These are phyloP conservation scores for Eimeria falciformis DNA, from an alignment of 169 alveolate species.

Conservation along the genomic window DNA sequence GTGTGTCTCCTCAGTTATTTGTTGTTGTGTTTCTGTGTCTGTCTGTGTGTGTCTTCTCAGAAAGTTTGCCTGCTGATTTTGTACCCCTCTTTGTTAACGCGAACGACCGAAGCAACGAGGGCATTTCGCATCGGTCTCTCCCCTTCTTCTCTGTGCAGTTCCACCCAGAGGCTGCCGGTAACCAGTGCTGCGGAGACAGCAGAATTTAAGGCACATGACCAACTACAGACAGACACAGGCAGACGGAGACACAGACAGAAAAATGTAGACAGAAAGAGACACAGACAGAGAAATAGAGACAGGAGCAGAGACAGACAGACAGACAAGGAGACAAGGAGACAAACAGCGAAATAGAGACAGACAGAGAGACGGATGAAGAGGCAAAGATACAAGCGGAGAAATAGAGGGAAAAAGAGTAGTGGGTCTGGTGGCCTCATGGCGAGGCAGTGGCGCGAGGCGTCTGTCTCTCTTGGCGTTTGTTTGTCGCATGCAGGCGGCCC, in stretches of 20 bases:
- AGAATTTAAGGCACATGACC: too few species aligned
- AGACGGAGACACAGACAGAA: background rate
- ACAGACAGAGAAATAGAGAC: background rate
- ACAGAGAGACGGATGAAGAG: too few species aligned
- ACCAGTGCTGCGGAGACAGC: too few species aligned
- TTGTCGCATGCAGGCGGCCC: conserved; percentile 86
- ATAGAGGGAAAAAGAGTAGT: too few species aligned
- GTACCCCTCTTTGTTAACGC: conserved; percentile 88
- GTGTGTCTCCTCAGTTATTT: too few species aligned
- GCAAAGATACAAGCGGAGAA: too few species aligned
- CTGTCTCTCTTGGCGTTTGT: background rate
- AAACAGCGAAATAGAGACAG: too few species aligned
- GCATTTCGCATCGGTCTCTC: conserved; percentile 84
- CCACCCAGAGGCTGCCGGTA: conserved; percentile 88
- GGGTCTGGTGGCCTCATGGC: too few species aligned
- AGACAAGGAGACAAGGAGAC: conserved; percentile 1
- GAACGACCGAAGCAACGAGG: conserved; percentile 91
- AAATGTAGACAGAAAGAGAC: background rate
- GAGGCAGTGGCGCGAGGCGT: too few species aligned
- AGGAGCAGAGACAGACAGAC: conserved; percentile 1
- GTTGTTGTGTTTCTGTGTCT: background rate
- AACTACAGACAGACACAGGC: too few species aligned
- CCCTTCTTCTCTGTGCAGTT: conserved; percentile 91
- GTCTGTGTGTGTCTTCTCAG: conserved; percentile 58
- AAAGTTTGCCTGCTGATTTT: conserved; percentile 81